phyloP scores from a whole-genome alignment of 2,329 filamentous ascomycete species.

The Aspergillus ibericus region DNA sequence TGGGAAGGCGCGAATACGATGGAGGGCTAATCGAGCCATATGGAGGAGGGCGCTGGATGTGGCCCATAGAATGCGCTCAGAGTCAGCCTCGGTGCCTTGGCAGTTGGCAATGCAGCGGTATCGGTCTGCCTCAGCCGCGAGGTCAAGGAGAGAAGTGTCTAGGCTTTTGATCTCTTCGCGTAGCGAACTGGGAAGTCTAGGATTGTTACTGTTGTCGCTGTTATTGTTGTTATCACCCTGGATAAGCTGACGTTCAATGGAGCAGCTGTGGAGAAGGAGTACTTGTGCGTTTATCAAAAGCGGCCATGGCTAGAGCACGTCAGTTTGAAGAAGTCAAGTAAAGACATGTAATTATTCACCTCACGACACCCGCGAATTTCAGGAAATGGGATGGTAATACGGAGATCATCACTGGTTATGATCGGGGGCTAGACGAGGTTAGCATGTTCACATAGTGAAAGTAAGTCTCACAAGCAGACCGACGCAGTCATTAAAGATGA shows the following conservation, averaged over 20 bases:
- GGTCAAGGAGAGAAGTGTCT: slow-evolving; percentile 12
- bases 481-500: slow-evolving; percentile 17
- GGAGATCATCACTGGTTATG: slow-evolving; percentile 17
- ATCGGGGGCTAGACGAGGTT: slow-evolving; percentile 18
- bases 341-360: slow-evolving; percentile 8
- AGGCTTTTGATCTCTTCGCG: slow-evolving; percentile 13
- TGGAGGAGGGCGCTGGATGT: not conserved
- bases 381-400: slow-evolving; percentile 25
- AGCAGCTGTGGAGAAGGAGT: slow-evolving; percentile 10
- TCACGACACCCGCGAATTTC: slow-evolving; percentile 19
- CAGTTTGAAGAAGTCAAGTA: not conserved
- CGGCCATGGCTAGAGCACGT: slow-evolving; percentile 5
- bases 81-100: slow-evolving; percentile 16
- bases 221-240: slow-evolving; percentile 14
- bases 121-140: slow-evolving; percentile 18
- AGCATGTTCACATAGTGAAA: not conserved
- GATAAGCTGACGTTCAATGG: slow-evolving; percentile 7
- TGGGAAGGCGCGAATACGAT: not conserved
- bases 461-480: slow-evolving; percentile 2
- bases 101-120: slow-evolving; percentile 12
- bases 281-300: slow-evolving; percentile 22
- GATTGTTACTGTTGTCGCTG: too few species aligned
- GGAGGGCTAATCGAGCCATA: not conserved
- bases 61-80: slow-evolving; percentile 14
- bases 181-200: slow-evolving; percentile 4